Percentiles rank a stretch among this genome's conserved stretches.
phyloP scores from a whole-genome alignment of 2,329 filamentous ascomycete species.

The Beauveria caledonica region DNA sequence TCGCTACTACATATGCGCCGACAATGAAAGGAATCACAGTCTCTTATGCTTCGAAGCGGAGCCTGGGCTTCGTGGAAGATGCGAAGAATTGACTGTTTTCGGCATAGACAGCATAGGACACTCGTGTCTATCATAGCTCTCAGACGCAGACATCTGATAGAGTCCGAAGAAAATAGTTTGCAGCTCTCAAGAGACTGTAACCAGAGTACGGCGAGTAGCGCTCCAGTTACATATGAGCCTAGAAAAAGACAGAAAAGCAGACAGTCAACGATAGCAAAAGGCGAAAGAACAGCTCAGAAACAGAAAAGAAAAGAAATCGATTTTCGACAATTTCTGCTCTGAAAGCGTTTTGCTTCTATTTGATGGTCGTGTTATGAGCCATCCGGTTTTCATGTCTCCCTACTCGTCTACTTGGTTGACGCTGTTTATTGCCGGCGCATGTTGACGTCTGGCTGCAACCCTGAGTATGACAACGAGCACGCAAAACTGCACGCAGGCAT shows the following conservation, averaged over 20 bases:
- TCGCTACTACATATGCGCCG: not conserved
- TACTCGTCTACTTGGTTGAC: conserved; percentile 16
- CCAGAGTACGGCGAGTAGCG: conserved; percentile 51
- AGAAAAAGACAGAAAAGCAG: conserved; percentile 23
- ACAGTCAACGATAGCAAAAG: conserved; percentile 59
- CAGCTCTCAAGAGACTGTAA: conserved; percentile 40
- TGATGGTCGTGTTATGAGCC: conserved; percentile 13
- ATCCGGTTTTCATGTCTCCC: conserved; percentile 33
- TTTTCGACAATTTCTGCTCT: conserved; percentile 36
- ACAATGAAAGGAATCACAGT: not conserved
- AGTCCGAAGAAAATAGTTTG: conserved; percentile 28
- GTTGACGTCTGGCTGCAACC: not conserved
- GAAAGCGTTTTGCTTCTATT: conserved; percentile 15
- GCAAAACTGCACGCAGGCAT: not conserved
- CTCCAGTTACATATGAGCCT: conserved; percentile 59
- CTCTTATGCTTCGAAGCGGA: not conserved
- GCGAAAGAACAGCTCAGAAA: conserved; percentile 20
- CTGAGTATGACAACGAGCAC: not conserved
- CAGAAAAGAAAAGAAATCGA: conserved; percentile 20
- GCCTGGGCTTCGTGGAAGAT: conserved; percentile 1
- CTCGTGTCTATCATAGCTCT: conserved; percentile 36
- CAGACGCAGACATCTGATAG: conserved; percentile 38
- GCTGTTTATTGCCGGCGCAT: not conserved
- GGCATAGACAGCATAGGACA: conserved; percentile 25
- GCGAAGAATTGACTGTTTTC: conserved; percentile 14